phyloP scores from a whole-genome alignment of 2,329 filamentous ascomycete genomes.

The Phaeosphaeriaceae sp. region DNA sequence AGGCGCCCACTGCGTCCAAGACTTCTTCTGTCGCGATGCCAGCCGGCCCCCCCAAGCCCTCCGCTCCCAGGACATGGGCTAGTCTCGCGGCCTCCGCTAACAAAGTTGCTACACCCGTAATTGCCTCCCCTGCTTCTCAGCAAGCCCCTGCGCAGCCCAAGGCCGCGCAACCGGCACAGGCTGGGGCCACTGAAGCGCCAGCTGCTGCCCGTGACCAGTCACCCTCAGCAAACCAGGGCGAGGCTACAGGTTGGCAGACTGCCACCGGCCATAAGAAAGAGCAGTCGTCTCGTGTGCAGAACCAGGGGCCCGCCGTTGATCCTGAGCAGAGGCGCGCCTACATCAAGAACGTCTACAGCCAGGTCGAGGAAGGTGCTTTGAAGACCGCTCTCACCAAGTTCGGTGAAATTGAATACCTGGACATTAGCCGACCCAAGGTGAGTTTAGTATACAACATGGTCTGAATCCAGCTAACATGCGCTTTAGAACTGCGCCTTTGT shows the following conservation, averaged over 20 bases:
- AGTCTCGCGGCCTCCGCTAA: conserved; percentile 66
- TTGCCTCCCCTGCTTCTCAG: conserved; percentile 43
- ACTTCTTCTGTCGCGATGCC: conserved; percentile 63
- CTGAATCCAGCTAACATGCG: conserved; percentile 19
- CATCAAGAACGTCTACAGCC: conserved; percentile 94
- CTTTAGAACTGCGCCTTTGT: conserved; percentile 92
- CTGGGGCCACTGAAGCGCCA: conserved; percentile 34
- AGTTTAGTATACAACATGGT: conserved; percentile 24
- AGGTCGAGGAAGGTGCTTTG: conserved; percentile 77
- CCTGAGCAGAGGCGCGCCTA: conserved; percentile 84
- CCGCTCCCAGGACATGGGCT: conserved; percentile 72
- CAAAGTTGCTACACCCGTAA: conserved; percentile 52
- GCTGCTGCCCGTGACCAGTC: conserved; percentile 47
- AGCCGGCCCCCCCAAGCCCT: conserved; percentile 63
- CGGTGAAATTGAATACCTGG: conserved; percentile 68
- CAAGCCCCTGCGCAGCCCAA: conserved; percentile 44
- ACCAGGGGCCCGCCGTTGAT: conserved; percentile 66
- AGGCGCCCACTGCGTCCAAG: conserved; percentile 60
- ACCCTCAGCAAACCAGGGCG: conserved; percentile 56
- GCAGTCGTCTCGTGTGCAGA: conserved; percentile 76
- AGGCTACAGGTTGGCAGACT: conserved; percentile 82
- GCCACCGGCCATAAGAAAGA: conserved; percentile 81
- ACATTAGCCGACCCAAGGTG: conserved; percentile 78
- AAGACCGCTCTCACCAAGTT: conserved; percentile 73
- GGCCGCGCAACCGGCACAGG: conserved; percentile 43